Conservation (phyloP, 1,284 basidiomycete genomes). For the Microbotryum intermedium region DNA sequence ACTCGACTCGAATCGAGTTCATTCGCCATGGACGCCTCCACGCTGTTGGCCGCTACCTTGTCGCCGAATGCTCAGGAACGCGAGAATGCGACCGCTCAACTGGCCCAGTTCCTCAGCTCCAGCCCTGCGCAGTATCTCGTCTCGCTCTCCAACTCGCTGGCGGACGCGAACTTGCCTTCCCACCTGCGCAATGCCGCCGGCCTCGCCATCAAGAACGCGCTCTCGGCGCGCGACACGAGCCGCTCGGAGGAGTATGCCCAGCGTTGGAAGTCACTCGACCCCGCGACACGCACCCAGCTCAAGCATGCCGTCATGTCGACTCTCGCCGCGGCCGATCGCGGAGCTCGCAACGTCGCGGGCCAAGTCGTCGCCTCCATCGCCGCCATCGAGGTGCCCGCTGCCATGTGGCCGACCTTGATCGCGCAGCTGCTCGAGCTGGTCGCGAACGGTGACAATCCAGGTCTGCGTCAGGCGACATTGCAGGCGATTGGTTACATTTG, state of each 20-base stretch:
- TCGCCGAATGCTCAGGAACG: constrained; percentile 76
- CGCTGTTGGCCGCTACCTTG: constrained; percentile 48
- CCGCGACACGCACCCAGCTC: constrained; percentile 65
- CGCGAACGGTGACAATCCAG: constrained; percentile 62
- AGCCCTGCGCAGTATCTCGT: constrained; percentile 85
- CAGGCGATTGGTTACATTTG: constrained; percentile 96
- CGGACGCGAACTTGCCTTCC: constrained; percentile 59
- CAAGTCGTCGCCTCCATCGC: constrained; percentile 93
- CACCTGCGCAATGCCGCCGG: constrained; percentile 89
- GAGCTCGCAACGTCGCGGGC: constrained; percentile 78
- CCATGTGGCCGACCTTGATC: constrained; percentile 85
- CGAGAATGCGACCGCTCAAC: constrained; percentile 76
- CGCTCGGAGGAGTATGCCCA: constrained; percentile 67
- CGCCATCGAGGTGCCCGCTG: constrained; percentile 77
- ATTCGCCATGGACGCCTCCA: constrained; percentile 65
- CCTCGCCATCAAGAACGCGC: constrained; percentile 91
- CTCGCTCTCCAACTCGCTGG: constrained; percentile 73
- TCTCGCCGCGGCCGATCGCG: constrained; percentile 62
- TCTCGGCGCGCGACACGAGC: constrained; percentile 70
- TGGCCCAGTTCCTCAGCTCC: constrained; percentile 71
- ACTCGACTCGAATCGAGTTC: neutral
- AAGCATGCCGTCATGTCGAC: constrained; percentile 76
- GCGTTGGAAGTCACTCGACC: constrained; percentile 70
- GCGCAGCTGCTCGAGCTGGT: constrained; percentile 79
- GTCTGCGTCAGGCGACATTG: constrained; percentile 77